These are phyloP conservation scores for Arthrobotrys pseudoclavata DNA, from an alignment of 2,329 filamentous ascomycete genomes.

Conservation along the genomic window DNA sequence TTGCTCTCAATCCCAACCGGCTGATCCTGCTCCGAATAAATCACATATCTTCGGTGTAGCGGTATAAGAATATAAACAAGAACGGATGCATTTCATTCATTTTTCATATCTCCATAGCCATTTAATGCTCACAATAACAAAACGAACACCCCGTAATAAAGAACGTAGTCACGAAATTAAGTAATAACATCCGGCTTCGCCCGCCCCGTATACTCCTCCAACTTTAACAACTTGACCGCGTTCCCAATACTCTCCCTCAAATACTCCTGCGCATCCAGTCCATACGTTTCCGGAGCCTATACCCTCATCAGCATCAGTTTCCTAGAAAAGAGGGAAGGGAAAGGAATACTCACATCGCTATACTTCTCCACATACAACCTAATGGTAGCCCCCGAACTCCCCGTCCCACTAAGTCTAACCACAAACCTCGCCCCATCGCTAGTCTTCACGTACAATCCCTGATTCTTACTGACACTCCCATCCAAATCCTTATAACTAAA, in stretches of 20 bases:
- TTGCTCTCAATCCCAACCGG: not conserved
- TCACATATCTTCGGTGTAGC: not conserved
- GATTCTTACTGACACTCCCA: slow-evolving; percentile 93
- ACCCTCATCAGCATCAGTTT: slow-evolving; percentile 38
- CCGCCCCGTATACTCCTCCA: slow-evolving; percentile 92
- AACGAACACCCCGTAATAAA: not conserved
- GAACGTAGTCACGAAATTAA: slow-evolving; percentile 67
- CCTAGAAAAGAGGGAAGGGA: not conserved
- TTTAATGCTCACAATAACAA: not conserved
- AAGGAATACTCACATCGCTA: slow-evolving; percentile 70
- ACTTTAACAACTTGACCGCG: slow-evolving; percentile 85
- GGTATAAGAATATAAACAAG: not conserved
- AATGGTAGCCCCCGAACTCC: slow-evolving; percentile 94
- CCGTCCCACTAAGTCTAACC: slow-evolving; percentile 93
- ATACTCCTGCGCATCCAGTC: slow-evolving; percentile 90
- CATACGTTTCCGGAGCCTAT: slow-evolving; percentile 79
- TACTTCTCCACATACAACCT: slow-evolving; percentile 98
- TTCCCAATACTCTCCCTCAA: slow-evolving; percentile 89
- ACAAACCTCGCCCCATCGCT: slow-evolving; percentile 95
- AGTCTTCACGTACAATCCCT: slow-evolving; percentile 95
- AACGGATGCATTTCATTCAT: slow-evolving; percentile 1
- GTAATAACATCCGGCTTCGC: slow-evolving; percentile 98
- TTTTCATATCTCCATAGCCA: slow-evolving; percentile 7
- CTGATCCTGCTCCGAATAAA: not conserved
- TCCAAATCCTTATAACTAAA: slow-evolving; percentile 99